Evolutionary conservation across 2,329 filamentous ascomycete genomes (phyloP).

Genomic region (Colletotrichum sp.): DNA sequence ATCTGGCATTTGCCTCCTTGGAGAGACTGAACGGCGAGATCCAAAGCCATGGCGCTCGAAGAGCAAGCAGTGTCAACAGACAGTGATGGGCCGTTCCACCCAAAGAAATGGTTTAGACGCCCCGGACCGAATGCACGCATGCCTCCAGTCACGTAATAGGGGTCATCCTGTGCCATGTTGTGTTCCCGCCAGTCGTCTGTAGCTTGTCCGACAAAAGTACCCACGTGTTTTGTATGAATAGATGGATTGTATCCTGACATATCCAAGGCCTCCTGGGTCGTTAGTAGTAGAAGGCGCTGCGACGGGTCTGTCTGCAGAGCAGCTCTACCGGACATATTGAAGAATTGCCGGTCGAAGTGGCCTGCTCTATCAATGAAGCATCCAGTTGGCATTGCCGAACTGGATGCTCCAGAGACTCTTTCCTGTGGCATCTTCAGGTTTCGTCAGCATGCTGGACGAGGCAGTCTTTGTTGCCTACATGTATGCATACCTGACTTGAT

Average conservation of each 20-base stretch:
- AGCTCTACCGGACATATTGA: not conserved
- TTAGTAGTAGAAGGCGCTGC: not conserved
- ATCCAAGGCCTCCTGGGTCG: not conserved
- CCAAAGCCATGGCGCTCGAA: conserved; percentile 31
- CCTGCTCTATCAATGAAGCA: not conserved
- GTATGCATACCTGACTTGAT: not conserved
- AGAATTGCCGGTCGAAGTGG: not conserved
- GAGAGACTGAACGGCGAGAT: not conserved
- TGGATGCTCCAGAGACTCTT: not conserved
- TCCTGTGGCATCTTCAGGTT: not conserved
- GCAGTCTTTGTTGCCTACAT: not conserved
- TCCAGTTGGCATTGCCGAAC: not conserved
- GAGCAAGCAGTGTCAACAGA: conserved; percentile 44
- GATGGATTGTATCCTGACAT: not conserved
- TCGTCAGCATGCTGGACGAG: not conserved
- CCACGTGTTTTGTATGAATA: not conserved
- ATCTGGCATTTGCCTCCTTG: not conserved
- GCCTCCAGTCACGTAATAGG: conserved; percentile 41
- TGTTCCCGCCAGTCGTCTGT: conserved; percentile 27
- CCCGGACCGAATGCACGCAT: conserved; percentile 36
- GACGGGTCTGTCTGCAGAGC: not conserved
- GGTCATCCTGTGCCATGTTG: conserved; percentile 39
- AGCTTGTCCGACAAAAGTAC: not conserved
- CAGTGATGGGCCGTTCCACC: conserved; percentile 41
- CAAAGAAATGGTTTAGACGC: conserved; percentile 39